Conservation (phyloP, 805 yeast genomes). For the Kazachstania martiniae region DNA sequence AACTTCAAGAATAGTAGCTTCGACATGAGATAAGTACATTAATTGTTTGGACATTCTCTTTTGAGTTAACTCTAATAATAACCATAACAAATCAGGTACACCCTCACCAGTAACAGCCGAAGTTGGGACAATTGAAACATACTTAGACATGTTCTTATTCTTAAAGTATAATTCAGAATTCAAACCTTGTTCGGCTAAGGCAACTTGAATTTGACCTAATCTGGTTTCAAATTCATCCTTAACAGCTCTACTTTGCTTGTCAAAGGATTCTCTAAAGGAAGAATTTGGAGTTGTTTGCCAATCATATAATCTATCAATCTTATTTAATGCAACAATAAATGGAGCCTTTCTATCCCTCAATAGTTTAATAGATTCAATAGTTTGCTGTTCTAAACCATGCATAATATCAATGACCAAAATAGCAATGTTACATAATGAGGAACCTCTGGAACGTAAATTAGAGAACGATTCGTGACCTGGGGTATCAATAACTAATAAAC, state of each 20-base stretch:
- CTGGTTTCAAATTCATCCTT: slow-evolving; percentile 88
- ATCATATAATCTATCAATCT: slow-evolving; percentile 93
- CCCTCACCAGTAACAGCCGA: slow-evolving; percentile 99
- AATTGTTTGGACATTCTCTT: slow-evolving; percentile 98
- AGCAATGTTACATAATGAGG: slow-evolving; percentile 97
- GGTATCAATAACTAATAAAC: slow-evolving; percentile 91
- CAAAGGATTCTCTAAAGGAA: slow-evolving; percentile 89
- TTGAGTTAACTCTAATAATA: slow-evolving; percentile 89
- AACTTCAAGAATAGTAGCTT: slow-evolving; percentile 94
- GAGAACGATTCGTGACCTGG: slow-evolving; percentile 99
- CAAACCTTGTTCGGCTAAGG: slow-evolving; percentile 95
- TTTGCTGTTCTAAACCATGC: slow-evolving; percentile 99
- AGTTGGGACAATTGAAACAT: slow-evolving; percentile 94
- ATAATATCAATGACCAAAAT: slow-evolving; percentile 95
- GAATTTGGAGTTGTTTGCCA: slow-evolving; percentile 89
- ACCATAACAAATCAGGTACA: slow-evolving; percentile 96
- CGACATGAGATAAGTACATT: slow-evolving; percentile 82
- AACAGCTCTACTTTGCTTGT: slow-evolving; percentile 72
- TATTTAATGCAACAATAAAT: slow-evolving; percentile 91
- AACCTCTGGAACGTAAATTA: slow-evolving; percentile 96
- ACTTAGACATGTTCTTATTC: slow-evolving; percentile 86
- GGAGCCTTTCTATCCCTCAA: slow-evolving; percentile 97
- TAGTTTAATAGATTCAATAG: slow-evolving; percentile 84
- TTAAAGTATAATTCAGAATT: slow-evolving; percentile 94
- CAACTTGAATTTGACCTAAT: slow-evolving; percentile 72